Base-by-base conservation (phyloP, 129 eudicot species). In the Artemisia argyi region DNA sequence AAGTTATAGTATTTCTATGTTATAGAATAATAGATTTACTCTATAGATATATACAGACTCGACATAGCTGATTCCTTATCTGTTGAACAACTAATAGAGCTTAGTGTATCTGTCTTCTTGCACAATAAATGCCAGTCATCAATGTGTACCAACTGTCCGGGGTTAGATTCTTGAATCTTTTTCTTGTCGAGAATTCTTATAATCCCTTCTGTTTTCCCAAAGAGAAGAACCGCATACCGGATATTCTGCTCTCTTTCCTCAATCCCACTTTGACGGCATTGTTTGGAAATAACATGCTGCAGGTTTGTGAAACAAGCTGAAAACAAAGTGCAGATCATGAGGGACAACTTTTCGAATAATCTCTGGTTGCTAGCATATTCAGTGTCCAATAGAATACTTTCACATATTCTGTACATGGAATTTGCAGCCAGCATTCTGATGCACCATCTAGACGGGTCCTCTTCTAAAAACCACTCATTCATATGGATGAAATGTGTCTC, bases 321-420 rank as follows among this genome's bases (percentile, higher is more conserved):
- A 8, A 83, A 59, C 58, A 87, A 76, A 39, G 83, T 80, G 64
- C 79, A 73, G 2, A 90, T 85, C 80, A 81, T 79, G 35, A 54
- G 24, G 2, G 79, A 71, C 58, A 90, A 54, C 68, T 67, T 81
- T 16, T 87, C 84, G 61, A 87, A 84, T 46, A 81, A 11, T 19
- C 47, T 72, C 46, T 81, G 73, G 24, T 48, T 77, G 59, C 56
- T 69, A n/a, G 57, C 78, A 3, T 54, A 24, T 0, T 62, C 69
- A 20, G 20, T 66, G 56, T 19, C 57, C 42, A 72, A 69, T 56
- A 82, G 50, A 51, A 85, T 76, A n/a, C 89, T 82, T 82, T 81
- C 73, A 61, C 89, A 81, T 57, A 80, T 80, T 78, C 86, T 83
- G 66, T 91, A 88, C 97, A 91, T 83, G 48, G 95, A 81, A 68